These are phyloP conservation scores for Suillus plorans DNA, from an alignment of 768 basidiomycete genomes.

Conservation along the genomic window DNA sequence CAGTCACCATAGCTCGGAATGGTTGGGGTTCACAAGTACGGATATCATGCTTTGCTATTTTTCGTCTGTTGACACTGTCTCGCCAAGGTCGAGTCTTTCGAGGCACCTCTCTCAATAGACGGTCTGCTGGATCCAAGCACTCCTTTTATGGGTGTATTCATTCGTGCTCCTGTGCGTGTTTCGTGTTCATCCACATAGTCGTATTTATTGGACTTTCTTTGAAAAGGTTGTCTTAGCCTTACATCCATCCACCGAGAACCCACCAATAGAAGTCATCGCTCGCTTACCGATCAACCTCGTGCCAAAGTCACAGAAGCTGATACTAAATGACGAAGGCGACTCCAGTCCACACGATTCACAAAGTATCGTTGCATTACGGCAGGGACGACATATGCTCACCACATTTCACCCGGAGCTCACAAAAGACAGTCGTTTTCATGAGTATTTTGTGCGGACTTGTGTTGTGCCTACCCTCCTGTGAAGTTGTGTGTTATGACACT, in stretches of 20 bases:
- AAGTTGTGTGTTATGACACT: constrained; percentile 3
- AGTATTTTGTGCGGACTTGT: constrained; percentile 82
- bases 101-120: constrained; percentile 66
- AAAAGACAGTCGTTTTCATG: constrained; percentile 83
- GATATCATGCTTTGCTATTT: constrained; percentile 8
- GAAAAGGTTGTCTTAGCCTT: constrained; percentile 64
- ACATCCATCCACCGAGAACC: constrained; percentile 43
- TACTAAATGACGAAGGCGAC: constrained; percentile 40
- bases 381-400: constrained; percentile 82
- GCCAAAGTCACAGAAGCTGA: constrained; percentile 36
- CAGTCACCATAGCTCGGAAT: constrained; percentile 80
- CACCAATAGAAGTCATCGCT: constrained; percentile 69
- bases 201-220: background rate
- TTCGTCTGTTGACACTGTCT: background rate
- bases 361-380: constrained; percentile 80
- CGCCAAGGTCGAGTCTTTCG: constrained; percentile 84
- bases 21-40: constrained; percentile 92
- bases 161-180: constrained; percentile 80
- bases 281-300: constrained; percentile 58
- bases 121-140: constrained; percentile 56
- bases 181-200: background rate
- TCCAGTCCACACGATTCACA: constrained; percentile 54
- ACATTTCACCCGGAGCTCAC: constrained; percentile 96
- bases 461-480: constrained; percentile 41
- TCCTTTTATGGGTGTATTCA: constrained; percentile 85